Conservation (phyloP, 1,284 basidiomycete species). For the Farysia itapuensis region DNA sequence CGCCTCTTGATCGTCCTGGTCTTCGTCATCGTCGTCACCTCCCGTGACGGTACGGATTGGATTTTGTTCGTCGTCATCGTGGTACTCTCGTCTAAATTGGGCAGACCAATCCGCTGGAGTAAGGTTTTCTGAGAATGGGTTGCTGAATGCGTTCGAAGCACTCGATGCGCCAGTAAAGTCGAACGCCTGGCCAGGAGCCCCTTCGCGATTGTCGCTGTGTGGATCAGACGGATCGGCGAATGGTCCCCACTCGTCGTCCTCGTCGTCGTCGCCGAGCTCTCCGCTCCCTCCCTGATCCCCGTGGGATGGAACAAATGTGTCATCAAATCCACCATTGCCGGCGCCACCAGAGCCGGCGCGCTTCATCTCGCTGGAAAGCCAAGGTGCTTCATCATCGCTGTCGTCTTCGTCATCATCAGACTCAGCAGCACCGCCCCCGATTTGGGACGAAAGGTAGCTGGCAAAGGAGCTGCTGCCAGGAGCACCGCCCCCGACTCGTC, state of each 20-base stretch:
- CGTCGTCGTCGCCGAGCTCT: constrained; percentile 30
- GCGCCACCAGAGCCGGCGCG: constrained; percentile 8
- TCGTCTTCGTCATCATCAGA: constrained; percentile 54
- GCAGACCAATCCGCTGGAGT: constrained; percentile 59
- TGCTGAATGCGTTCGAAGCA: constrained; percentile 6
- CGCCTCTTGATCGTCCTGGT: constrained; percentile 44
- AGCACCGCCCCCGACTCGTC: constrained; percentile 13
- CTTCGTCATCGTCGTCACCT: constrained; percentile 31
- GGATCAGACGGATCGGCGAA: constrained; percentile 44
- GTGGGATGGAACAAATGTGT: constrained; percentile 24
- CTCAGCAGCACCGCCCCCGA: constrained; percentile 44
- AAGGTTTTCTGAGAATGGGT: constrained; percentile 47
- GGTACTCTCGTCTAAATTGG: constrained; percentile 44
- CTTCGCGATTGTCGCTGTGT: constrained; percentile 2
- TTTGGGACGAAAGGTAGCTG: constrained; percentile 58
- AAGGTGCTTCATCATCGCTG: constrained; percentile 50
- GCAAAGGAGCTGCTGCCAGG: constrained; percentile 52
- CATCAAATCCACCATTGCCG: constrained; percentile 34
- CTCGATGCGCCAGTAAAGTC: constrained; percentile 12
- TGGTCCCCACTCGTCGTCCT: constrained; percentile 58
- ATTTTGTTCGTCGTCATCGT: constrained; percentile 20
- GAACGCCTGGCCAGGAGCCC: constrained; percentile 5
- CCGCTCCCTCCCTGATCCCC: constrained; percentile 10
- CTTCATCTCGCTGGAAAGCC: constrained; percentile 44
- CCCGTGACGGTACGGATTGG: no score